Evolutionary conservation across 2,329 filamentous ascomycete species (phyloP).

Genomic region (Colletotrichum somersetense): DNA sequence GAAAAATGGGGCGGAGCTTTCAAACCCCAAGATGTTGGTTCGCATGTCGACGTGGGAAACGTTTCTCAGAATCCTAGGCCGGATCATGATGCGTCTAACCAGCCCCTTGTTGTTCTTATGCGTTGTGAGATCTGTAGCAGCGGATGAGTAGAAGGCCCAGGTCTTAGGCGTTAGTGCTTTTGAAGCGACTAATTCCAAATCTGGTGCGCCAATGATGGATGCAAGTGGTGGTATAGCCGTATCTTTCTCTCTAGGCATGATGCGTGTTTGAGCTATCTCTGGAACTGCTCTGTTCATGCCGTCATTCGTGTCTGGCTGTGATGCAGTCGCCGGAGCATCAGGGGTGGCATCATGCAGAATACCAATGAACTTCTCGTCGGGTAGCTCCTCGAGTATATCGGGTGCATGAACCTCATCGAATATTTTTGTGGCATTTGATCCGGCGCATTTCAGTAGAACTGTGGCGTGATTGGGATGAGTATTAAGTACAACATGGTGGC

Average conservation of each 20-base stretch:
- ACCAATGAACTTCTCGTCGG: slow-evolving; percentile 46
- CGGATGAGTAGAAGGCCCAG: slow-evolving; percentile 83
- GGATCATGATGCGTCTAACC: slow-evolving; percentile 72
- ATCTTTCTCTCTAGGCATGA: slow-evolving; percentile 58
- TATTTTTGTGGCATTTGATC: slow-evolving; percentile 51
- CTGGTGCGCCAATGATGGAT: slow-evolving; percentile 51
- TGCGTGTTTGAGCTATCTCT: slow-evolving; percentile 36
- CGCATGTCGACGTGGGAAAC: slow-evolving; percentile 71
- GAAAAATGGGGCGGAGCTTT: slow-evolving; percentile 69
- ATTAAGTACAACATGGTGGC: not conserved
- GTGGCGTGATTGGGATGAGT: slow-evolving; percentile 42
- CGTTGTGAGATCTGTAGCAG: slow-evolving; percentile 81
- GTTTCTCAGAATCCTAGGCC: slow-evolving; percentile 85
- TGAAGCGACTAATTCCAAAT: slow-evolving; percentile 53
- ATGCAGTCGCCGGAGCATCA: slow-evolving; percentile 52
- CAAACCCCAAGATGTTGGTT: slow-evolving; percentile 67
- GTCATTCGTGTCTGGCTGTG: slow-evolving; percentile 59
- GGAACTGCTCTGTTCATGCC: slow-evolving; percentile 26
- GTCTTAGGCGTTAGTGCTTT: slow-evolving; percentile 44
- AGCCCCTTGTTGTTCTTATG: slow-evolving; percentile 80
- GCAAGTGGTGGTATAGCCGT: slow-evolving; percentile 55
- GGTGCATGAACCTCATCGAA: slow-evolving; percentile 51
- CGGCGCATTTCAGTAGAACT: slow-evolving; percentile 59
- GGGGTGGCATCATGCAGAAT: slow-evolving; percentile 51
- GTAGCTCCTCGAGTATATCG: slow-evolving; percentile 48